Base-by-base conservation (phyloP, 1,284 basidiomycete species). In the Ceratobasidium theobromae region DNA sequence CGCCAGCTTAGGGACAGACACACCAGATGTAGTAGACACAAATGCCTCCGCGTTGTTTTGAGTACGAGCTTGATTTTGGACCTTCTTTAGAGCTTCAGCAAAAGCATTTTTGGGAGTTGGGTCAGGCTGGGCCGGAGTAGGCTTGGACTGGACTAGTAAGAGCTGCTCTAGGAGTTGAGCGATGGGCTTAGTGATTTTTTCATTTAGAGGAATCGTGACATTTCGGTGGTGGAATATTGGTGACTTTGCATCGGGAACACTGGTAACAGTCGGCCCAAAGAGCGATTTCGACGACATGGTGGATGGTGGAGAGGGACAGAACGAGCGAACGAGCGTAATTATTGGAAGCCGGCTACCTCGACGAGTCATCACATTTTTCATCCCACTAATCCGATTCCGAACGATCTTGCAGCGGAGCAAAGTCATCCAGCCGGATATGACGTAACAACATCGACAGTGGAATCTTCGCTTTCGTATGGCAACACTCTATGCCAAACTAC, bases 331-430 rank as follows among this genome's bases (percentile, higher is more conserved):
- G 16, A 32, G 30, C 23, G 49, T 18, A 41, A 43, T 32, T 33
- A 65, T 46, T 65, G 53, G 46, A 48, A 43, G 43, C 41, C 21
- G 25, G 43, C 28, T 33, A 16, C 35, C 32, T 45, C 38, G 35
- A 23, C 62, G 62, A 65, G 64, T 54, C 64, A 65, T 27, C 23
- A 30, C 40, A 28, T 53, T 49, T 32, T 30, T 33, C 14, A 16
- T n/a, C 16, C 21, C 27, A 30, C 45, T 52, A 53, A 54, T 54
- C 52, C 53, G 18, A 46, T 53, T 9, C 27, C 9, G 52, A 33
- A 28, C 33, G 32, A 65, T 65, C 64, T 54, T 54, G 64, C 52
- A 33, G 64, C n/a, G n/a, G n/a, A n/a, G 64, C 64, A 65, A 27
- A 28, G 21, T 53, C 32, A 53, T 33, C 43, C n/a, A 25, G 6